Percentiles rank a stretch among this genome's conserved stretches.
Conservation (phyloP, 2,329 filamentous ascomycete species). For the Colletotrichum lupini region DNA sequence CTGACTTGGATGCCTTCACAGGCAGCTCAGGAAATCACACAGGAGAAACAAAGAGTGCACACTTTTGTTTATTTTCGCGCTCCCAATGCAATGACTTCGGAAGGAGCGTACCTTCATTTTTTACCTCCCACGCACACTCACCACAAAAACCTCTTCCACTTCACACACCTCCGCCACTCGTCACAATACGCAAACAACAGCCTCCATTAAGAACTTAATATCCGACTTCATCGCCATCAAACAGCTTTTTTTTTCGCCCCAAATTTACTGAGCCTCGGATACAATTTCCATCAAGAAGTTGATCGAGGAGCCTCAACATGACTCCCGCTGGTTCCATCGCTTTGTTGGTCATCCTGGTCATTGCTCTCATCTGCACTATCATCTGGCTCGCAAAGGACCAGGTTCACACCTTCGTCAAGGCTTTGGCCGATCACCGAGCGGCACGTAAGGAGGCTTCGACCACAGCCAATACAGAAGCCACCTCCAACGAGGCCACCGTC, state of each 20-base stretch:
- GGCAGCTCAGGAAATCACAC: neutral
- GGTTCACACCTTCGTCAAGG: constrained; percentile 44
- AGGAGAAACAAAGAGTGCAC: neutral
- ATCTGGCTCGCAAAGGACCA: constrained; percentile 44
- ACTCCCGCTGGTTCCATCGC: constrained; percentile 44
- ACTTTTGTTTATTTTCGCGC: neutral
- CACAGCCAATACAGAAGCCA: neutral
- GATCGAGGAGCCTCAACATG: constrained; percentile 37
- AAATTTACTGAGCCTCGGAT: neutral
- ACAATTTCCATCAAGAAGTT: neutral
- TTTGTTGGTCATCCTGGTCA: constrained; percentile 45
- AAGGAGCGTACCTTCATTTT: neutral
- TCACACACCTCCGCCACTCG: no score
- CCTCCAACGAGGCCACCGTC: neutral
- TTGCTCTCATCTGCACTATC: constrained; percentile 43
- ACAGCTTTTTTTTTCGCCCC: neutral
- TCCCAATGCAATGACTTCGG: neutral
- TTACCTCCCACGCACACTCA: no score
- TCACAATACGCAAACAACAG: neutral
- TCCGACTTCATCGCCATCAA: neutral
- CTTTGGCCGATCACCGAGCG: constrained; percentile 19
- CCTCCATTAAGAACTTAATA: neutral
- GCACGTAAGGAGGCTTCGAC: constrained; percentile 4
- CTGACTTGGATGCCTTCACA: neutral
- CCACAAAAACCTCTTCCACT: neutral